These are phyloP conservation scores for Periglandula ipomoeae DNA, from an alignment of 2,329 filamentous ascomycete species.

Conservation along the genomic window DNA sequence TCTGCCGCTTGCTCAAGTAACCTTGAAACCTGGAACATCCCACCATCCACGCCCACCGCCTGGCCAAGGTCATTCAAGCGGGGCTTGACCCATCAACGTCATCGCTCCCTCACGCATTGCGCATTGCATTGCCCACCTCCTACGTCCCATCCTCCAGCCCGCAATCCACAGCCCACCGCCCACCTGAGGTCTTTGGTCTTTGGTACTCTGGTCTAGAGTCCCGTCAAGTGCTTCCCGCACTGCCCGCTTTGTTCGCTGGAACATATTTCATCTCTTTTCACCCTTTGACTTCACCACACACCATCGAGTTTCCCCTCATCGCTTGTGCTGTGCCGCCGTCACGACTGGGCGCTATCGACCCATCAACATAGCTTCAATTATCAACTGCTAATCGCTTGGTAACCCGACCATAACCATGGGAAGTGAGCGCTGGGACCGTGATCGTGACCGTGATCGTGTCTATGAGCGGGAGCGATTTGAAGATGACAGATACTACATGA, in stretches of 20 bases:
- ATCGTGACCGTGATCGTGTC: conserved; percentile 46
- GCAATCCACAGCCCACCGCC: neutral
- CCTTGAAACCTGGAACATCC: conserved; percentile 5
- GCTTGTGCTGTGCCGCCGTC: too few species aligned
- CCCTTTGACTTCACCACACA: neutral
- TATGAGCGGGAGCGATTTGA: conserved; percentile 33
- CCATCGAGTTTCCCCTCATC: neutral
- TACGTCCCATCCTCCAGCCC: too few species aligned
- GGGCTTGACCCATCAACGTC: conserved; percentile 9
- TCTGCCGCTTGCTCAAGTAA: neutral
- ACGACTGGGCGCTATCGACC: too few species aligned
- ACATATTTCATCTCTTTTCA: neutral
- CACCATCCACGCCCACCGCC: neutral
- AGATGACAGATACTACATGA: conserved; percentile 39
- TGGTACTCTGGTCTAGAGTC: too few species aligned
- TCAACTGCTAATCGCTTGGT: too few species aligned
- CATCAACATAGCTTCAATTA: too few species aligned
- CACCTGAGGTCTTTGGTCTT: neutral
- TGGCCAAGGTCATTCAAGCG: conserved; percentile 2
- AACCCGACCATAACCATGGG: conserved; percentile 14
- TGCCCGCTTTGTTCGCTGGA: neutral
- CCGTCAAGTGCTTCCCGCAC: neutral
- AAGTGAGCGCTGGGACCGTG: conserved; percentile 43
- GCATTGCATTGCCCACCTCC: too few species aligned
- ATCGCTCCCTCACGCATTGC: conserved; percentile 2